Percentiles rank a stretch among this genome's conserved stretches.
phyloP scores from a whole-genome alignment of 495 filamentous ascomycete species.

The Penicillium lividum region DNA sequence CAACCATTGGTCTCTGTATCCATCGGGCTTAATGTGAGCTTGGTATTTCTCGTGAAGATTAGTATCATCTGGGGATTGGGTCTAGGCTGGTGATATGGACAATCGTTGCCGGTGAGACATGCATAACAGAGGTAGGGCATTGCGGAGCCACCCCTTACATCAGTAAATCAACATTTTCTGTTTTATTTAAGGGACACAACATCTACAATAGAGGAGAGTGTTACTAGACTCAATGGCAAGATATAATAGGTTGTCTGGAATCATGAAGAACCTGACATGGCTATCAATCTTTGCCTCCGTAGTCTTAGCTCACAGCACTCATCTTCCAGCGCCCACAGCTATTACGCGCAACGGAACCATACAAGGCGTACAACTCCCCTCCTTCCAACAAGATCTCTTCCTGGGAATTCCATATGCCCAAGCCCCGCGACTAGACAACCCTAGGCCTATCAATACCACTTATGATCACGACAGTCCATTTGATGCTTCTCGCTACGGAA shows the following conservation, averaged over 20 bases:
- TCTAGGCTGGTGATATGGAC: too few species aligned
- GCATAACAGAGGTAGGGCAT: too few species aligned
- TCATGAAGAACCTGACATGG: neutral
- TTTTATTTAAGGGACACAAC: neutral
- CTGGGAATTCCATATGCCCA: conserved; percentile 40
- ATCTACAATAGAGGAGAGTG: neutral
- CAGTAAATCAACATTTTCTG: too few species aligned
- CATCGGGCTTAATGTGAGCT: too few species aligned
- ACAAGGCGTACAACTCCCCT: conserved; percentile 24
- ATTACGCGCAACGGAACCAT: conserved; percentile 30
- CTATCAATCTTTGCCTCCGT: neutral
- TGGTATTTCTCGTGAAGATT: too few species aligned
- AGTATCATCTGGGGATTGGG: too few species aligned
- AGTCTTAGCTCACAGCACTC: neutral
- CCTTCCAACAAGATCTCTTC: conserved; percentile 37
- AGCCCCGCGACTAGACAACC: conserved; percentile 18
- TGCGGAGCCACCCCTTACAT: too few species aligned
- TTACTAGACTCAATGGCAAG: neutral
- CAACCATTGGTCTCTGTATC: too few species aligned
- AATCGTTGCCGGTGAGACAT: too few species aligned
- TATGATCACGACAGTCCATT: conserved; percentile 19
- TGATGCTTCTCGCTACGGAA: conserved; percentile 38
- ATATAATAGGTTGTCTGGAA: neutral
- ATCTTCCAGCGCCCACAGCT: conserved; percentile 5
- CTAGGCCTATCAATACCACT: conserved; percentile 18